Evolutionary conservation across 495 filamentous ascomycete genomes (phyloP), one percentile per base, ranked within the genome.

Genomic region (Aspergillus campestris): DNA sequence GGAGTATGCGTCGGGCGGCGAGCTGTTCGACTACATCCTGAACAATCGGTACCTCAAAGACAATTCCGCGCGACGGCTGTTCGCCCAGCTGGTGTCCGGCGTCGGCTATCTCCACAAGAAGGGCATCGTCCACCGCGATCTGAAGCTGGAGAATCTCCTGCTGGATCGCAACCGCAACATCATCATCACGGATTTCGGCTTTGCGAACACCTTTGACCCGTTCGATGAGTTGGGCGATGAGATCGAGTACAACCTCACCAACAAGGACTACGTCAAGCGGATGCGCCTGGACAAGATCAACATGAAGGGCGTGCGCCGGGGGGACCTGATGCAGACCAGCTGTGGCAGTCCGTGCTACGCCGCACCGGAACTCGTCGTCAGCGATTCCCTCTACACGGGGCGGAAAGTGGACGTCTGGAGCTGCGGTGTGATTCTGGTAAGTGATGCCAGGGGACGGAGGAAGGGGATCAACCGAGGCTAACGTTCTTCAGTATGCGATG

Each of bases 351-450:
- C 74, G 5, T 99, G 92, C 59, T 99, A 99, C 64, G 92, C 92
- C 34, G 92, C 92, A 10, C 92, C 92, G 7, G 92, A 99, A 71
- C 75, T 99, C 32, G 92, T 99, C 12, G 92, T 99, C 46, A 95
- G 89, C 64, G 92, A 99, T 65, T 94, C 88, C 12, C 67, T 99
- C 11, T 99, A 99, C 64, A 99, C 94, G 6, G 92, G 92, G 33
- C 79, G 89, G 27, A 99, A 97, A 63, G 92, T 99, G 11, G 92
- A 99, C 60, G 92, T 99, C 18, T 99, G 92, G 92, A 97, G 92
- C 58, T 97, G 92, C 59, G 92, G 92, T 67, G 92, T 99, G 18
- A 99, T 99, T 57, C 67, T 99, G 76, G 92, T 97, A 77, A 70
- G 87, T 77, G 28, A 24, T 24, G 1, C 2, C 18, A 24, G 18